These are phyloP conservation scores for Beauveria pseudobassiana DNA, from an alignment of 2,329 filamentous ascomycete genomes.

Conservation along the genomic window DNA sequence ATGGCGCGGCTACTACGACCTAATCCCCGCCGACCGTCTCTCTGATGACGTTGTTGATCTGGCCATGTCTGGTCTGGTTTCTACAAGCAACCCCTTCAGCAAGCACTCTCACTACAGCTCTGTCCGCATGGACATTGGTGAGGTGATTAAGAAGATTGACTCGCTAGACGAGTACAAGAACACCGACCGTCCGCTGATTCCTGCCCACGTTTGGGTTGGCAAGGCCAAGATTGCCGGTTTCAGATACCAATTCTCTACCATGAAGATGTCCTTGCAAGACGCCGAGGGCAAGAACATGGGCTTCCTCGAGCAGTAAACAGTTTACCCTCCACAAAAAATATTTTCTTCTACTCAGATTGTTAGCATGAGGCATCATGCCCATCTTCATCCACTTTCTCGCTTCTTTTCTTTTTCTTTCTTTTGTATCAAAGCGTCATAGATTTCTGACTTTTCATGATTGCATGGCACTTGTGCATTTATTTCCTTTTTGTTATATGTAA, in stretches of 20 bases:
- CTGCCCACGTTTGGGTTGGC: slow-evolving; percentile 12
- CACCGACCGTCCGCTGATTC: slow-evolving; percentile 8
- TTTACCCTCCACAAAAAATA: not conserved
- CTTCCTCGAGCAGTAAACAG: slow-evolving; percentile 11
- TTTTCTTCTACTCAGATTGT: slow-evolving; percentile 7
- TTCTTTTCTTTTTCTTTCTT: slow-evolving; percentile 5
- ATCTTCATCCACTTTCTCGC: not conserved
- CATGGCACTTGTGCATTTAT: slow-evolving; percentile 11
- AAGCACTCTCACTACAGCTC: slow-evolving; percentile 12
- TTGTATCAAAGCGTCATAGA: slow-evolving; percentile 13
- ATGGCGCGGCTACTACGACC: slow-evolving; percentile 11
- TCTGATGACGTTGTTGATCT: slow-evolving; percentile 11
- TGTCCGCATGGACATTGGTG: slow-evolving; percentile 13
- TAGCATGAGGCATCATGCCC: slow-evolving; percentile 7
- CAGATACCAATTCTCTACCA: slow-evolving; percentile 12
- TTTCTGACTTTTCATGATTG: slow-evolving; percentile 10
- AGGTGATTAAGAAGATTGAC: slow-evolving; percentile 12
- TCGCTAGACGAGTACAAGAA: slow-evolving; percentile 10
- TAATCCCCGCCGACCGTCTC: slow-evolving; percentile 12
- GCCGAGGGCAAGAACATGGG: slow-evolving; percentile 11
- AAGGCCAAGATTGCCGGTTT: slow-evolving; percentile 12
- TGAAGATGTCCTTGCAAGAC: slow-evolving; percentile 10
- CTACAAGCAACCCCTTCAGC: slow-evolving; percentile 4
- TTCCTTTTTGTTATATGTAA: slow-evolving; percentile 11
- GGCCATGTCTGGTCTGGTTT: slow-evolving; percentile 8